Percentiles rank a stretch among this genome's conserved stretches.
Conservation (phyloP, 257 asterid genomes). For the Leonotis leonurus region DNA sequence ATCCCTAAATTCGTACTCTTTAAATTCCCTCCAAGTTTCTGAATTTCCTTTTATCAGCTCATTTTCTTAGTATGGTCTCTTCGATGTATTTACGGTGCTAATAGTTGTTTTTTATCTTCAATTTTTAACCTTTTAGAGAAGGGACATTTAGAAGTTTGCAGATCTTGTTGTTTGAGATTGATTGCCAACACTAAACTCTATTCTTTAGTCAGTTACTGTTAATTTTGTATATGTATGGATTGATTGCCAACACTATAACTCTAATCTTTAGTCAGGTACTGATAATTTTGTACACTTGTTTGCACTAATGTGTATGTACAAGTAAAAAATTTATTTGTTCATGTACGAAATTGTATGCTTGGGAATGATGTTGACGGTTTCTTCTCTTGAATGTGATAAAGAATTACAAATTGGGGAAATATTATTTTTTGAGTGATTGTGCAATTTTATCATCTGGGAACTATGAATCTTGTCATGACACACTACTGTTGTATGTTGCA, state of each 20-base stretch:
- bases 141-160: too few species aligned
- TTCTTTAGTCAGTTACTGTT: not conserved
- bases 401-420: not conserved
- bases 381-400: not conserved
- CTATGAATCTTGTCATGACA: too few species aligned
- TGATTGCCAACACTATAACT: too few species aligned
- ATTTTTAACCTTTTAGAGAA: too few species aligned
- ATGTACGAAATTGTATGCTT: too few species aligned
- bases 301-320: not conserved
- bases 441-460: not conserved
- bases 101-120: too few species aligned
- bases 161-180: not conserved
- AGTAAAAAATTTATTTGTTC: too few species aligned
- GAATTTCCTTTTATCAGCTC: not conserved
- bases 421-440: not conserved
- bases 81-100: too few species aligned
- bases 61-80: not conserved
- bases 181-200: not conserved
- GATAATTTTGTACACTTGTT: too few species aligned
- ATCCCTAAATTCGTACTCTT: not conserved
- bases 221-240: too few species aligned
- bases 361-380: not conserved
- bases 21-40: not conserved
- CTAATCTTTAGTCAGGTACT: too few species aligned
- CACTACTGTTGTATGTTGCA: constrained; percentile 24